Evolutionary conservation across 169 alveolate species (phyloP), one percentile per base, ranked within the genome.

Genomic region (Plasmodium adleri): DNA sequence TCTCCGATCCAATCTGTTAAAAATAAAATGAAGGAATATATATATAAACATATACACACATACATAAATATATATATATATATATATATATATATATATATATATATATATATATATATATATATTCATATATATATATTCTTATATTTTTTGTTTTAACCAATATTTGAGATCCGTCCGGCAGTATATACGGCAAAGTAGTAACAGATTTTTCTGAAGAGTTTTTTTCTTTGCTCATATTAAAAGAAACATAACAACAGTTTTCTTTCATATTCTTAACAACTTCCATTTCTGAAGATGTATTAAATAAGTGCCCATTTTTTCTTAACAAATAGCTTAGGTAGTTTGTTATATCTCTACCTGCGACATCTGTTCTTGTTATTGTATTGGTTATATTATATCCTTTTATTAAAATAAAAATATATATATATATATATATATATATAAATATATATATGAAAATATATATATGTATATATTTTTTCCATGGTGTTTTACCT

Each of bases 261-360:
- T 91, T 87, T 83, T 94, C 96, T 64, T 94, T 94, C 68, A 94
- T 94, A 60, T 73, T 91, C 87, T 92, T 86, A 43, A 91, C 93
- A 28, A 92, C 92, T 64, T 94, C 95, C 89, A 91, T 88, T 72
- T 92, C 94, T 20, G 93, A 94, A 20, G 91, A 78, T 1, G 95
- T 90, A 26, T 92, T 78, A 24, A 91, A 92, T 63, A 86, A 39
- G 54, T 85, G 88, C 20, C 93, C 94, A 49, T 70, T 91, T 72
- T 94, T 94, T 83, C 94, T 64, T 6, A 92, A 71, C 12, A 92
- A 50, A 59, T 72, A 88, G 32, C 90, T 91, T 63, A 94, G 68
- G 59, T 92, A 88, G 74, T 92, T 91, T 70, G 95, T 92, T 22
- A 94, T 86, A 49, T 90, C 94, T 72, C 92, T 91, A 10, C 95